These are phyloP conservation scores for Isabelozyma heimii DNA, from an alignment of 805 yeast genomes.

Conservation along the genomic window DNA sequence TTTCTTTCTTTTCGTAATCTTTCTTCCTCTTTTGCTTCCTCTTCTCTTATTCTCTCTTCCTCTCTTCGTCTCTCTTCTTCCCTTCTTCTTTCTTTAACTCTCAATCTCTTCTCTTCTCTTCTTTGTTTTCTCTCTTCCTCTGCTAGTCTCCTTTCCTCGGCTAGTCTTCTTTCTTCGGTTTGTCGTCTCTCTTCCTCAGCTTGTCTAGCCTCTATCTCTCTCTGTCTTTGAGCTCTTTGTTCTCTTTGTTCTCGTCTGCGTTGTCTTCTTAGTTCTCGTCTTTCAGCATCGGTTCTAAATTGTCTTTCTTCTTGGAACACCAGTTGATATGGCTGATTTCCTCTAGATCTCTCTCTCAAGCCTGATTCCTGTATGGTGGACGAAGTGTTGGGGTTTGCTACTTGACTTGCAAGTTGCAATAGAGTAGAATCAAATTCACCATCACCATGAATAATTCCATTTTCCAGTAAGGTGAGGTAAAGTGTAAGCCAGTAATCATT, in stretches of 20 bases:
- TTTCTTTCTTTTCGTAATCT: too few relatives aligned
- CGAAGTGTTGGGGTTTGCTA: not conserved
- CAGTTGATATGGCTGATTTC: too few relatives aligned
- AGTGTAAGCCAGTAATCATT: not conserved
- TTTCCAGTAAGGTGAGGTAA: not conserved
- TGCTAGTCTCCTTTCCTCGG: constrained; percentile 1
- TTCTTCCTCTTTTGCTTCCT: not conserved
- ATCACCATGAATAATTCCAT: not conserved
- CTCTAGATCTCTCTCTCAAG: too few relatives aligned
- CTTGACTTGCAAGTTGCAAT: not conserved
- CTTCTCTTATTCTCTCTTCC: not conserved
- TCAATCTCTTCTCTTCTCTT: not conserved
- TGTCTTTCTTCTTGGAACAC: too few relatives aligned
- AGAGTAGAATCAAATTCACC: not conserved
- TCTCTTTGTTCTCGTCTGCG: not conserved
- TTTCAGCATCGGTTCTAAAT: not conserved
- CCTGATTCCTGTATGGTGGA: too few relatives aligned
- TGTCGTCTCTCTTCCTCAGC: not conserved
- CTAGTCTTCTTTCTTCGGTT: not conserved
- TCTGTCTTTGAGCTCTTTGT: not conserved
- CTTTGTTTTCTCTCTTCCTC: constrained; percentile 2
- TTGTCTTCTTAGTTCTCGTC: not conserved
- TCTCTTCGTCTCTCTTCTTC: not conserved
- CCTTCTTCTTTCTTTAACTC: not conserved
- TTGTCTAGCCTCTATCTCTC: constrained; percentile 2